Evolutionary conservation across 345 rosid species (phyloP).

Genomic region (Angophora floribunda): DNA sequence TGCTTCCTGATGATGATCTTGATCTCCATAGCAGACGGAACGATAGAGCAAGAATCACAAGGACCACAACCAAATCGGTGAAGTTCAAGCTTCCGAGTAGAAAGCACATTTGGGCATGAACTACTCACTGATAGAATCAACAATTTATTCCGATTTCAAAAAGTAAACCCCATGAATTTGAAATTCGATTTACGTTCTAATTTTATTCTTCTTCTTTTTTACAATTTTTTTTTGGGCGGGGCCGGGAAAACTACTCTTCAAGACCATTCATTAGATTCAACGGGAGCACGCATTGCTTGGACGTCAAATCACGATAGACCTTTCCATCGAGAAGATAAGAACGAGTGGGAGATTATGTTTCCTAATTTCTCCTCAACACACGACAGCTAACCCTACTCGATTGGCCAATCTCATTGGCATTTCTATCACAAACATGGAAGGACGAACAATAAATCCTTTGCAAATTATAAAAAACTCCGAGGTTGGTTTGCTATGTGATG

Average conservation of each 20-base stretch:
- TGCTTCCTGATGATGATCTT: constrained; percentile 6
- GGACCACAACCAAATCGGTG: not conserved
- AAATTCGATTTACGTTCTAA: not conserved
- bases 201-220: not conserved
- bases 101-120: not conserved
- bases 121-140: not conserved
- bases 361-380: not conserved
- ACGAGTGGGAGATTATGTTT: not conserved
- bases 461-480: not conserved
- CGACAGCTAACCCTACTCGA: not conserved
- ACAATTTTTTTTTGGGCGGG: not conserved
- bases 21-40: not conserved
- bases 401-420: not conserved
- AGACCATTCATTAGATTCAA: not conserved
- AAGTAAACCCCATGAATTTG: not conserved
- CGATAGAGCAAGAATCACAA: not conserved
- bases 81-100: not conserved
- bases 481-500: not conserved
- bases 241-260: not conserved
- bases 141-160: not conserved
- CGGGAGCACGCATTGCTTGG: not conserved
- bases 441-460: not conserved
- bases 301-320: not conserved
- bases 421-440: not conserved
- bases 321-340: not conserved